A percentile compares a stretch with the other conserved stretches of the same genome.
Conservation (phyloP, 2,329 filamentous ascomycete genomes). For the Penicillium sp. region DNA sequence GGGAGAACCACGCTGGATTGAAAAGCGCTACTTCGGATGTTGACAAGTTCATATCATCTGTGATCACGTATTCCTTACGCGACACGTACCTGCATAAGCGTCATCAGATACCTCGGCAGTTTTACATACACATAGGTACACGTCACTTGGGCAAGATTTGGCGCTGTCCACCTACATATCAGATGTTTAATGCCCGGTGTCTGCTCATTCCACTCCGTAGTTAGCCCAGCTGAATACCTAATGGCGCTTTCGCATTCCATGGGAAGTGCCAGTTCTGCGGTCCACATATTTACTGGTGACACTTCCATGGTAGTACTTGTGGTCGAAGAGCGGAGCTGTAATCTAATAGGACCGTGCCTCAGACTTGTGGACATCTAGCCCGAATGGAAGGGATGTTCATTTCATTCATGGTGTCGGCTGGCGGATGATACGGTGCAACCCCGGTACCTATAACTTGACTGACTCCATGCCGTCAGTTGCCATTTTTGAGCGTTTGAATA, state of each 20-base stretch:
- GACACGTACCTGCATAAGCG: background rate
- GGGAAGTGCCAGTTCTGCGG: no score
- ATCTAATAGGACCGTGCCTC: background rate
- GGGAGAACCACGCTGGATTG: slow-evolving; percentile 82
- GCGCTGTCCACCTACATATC: background rate
- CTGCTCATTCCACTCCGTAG: background rate
- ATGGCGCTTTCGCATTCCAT: no score
- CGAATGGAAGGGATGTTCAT: no score
- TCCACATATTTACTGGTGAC: no score
- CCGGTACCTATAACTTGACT: no score
- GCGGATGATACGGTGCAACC: no score
- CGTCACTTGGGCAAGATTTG: no score
- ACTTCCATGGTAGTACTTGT: background rate
- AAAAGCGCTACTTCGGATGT: slow-evolving; percentile 86
- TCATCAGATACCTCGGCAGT: background rate
- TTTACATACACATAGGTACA: background rate
- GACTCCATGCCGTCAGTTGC: no score
- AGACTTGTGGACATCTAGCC: no score
- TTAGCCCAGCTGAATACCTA: background rate
- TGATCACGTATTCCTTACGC: background rate
- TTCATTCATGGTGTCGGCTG: no score
- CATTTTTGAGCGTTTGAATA: no score
- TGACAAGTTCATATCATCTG: slow-evolving; percentile 37
- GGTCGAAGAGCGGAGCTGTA: background rate
- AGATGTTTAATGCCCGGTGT: no score